Base-by-base conservation (phyloP, 2,329 filamentous ascomycete genomes). In the Coniochaeta ligniaria region DNA sequence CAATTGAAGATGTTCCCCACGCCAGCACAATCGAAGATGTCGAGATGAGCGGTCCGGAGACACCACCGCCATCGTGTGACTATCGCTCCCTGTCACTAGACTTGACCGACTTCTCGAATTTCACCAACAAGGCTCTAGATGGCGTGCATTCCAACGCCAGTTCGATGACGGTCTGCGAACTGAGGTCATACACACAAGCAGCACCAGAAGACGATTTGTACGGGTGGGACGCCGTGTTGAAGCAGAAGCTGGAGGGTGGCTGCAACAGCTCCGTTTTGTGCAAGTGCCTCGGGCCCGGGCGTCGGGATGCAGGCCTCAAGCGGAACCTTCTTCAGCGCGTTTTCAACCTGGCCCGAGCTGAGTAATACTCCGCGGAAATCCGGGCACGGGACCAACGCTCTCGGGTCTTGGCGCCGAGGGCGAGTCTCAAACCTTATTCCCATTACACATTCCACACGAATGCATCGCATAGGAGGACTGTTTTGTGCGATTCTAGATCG, bases 221-320 rank as follows among this genome's bases (percentile, higher is more conserved):
- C 60, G 81, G 82, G 14, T 84, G 81, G 82, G 80, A 84, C 61
- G 80, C 79, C 11, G 80, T 80, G 63, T 71, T 78, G 22, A 72
- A 76, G 11, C 70, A 72, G 24, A 69, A 67, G 52, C 60, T 59
- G 38, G 22, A 54, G 50, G 11, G 12, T 14, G 20, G 52, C 50
- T n/a, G 50, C 70, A 70, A 56, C 68, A 66, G 56, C 36, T 24
- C 35, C 24, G 56, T 58, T 6, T 24, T 52, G 14, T 52, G 47
- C 47, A 17, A 8, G 22, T 52, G 47, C 24, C 24, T 52, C 24
- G 47, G 14, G 6, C 7, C 3, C 24, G 24, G 7, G n/a, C 22
- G 24, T n/a, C 56, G 22, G 7, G 24, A 41, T 31, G 1, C 22
- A 17, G 64, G 67, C 24, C 65, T 64, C 14, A 73, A 71, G 60